These are phyloP conservation scores for Arctostaphylos glauca DNA, from an alignment of 148 eudicot species.

Conservation along the genomic window DNA sequence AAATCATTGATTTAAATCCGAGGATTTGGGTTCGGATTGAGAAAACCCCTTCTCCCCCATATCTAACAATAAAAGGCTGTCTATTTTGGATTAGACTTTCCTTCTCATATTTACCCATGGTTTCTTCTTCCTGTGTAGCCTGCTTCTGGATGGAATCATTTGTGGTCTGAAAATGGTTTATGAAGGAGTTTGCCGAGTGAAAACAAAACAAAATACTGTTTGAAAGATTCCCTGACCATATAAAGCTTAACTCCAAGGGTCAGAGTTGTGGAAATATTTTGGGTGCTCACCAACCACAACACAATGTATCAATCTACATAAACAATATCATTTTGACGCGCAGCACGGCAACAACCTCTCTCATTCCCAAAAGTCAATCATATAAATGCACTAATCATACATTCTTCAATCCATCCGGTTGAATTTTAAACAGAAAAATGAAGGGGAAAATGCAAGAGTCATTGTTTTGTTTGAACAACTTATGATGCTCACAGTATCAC, in stretches of 20 bases:
- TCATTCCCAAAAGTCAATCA: too few species aligned
- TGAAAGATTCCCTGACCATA: too few species aligned
- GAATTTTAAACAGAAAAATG: neutral
- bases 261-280: neutral
- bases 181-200: neutral
- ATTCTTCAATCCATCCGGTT: neutral
- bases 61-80: too few species aligned
- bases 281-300: neutral
- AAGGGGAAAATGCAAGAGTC: neutral
- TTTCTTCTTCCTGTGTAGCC: neutral
- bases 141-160: neutral
- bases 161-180: neutral
- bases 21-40: too few species aligned
- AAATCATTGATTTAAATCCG: too few species aligned
- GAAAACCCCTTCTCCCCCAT: too few species aligned
- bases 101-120: neutral
- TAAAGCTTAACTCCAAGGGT: too few species aligned
- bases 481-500: neutral
- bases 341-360: neutral
- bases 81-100: neutral
- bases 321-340: neutral
- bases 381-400: neutral
- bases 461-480: neutral
- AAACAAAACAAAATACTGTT: too few species aligned
- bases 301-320: neutral